Conservation (phyloP, 2,329 filamentous ascomycete genomes). For the Cephalotrichum gorgonifer region DNA sequence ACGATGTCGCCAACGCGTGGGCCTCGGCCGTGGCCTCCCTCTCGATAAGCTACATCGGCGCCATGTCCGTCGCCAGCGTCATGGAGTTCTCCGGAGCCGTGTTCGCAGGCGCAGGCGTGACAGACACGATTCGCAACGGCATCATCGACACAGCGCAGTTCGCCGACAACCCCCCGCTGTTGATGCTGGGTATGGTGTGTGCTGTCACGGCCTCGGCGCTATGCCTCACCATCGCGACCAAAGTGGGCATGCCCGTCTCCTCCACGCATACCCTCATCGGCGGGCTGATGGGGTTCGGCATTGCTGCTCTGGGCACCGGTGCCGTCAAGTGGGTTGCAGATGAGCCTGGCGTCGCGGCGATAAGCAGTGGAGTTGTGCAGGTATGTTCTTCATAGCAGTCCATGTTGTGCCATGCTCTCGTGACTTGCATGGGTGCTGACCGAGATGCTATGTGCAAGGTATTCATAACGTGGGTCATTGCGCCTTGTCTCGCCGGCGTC, state of each 20-base stretch:
- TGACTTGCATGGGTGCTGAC: neutral
- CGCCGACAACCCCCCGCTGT: constrained; percentile 32
- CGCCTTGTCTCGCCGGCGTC: constrained; percentile 40
- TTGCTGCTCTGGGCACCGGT: constrained; percentile 39
- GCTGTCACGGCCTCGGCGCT: constrained; percentile 40
- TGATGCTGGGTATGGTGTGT: constrained; percentile 50
- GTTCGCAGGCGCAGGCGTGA: constrained; percentile 48
- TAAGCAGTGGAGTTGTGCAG: constrained; percentile 42
- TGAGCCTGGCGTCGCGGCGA: constrained; percentile 20
- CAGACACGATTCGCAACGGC: constrained; percentile 51
- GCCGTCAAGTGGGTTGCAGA: constrained; percentile 44
- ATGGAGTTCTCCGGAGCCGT: constrained; percentile 53
- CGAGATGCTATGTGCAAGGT: constrained; percentile 27
- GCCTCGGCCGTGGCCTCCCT: constrained; percentile 64
- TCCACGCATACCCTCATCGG: constrained; percentile 53
- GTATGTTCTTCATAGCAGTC: constrained; percentile 6
- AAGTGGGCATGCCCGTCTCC: constrained; percentile 45
- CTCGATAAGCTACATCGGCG: constrained; percentile 51
- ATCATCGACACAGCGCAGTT: constrained; percentile 41
- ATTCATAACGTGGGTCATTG: constrained; percentile 51
- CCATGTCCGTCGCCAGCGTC: constrained; percentile 44
- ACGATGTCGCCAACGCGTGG: constrained; percentile 70
- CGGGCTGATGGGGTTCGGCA: constrained; percentile 48
- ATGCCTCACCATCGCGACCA: constrained; percentile 48
- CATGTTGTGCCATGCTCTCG: neutral